These are phyloP conservation scores for Penicillium paneum DNA, from an alignment of 2,329 filamentous ascomycete genomes.

Conservation along the genomic window DNA sequence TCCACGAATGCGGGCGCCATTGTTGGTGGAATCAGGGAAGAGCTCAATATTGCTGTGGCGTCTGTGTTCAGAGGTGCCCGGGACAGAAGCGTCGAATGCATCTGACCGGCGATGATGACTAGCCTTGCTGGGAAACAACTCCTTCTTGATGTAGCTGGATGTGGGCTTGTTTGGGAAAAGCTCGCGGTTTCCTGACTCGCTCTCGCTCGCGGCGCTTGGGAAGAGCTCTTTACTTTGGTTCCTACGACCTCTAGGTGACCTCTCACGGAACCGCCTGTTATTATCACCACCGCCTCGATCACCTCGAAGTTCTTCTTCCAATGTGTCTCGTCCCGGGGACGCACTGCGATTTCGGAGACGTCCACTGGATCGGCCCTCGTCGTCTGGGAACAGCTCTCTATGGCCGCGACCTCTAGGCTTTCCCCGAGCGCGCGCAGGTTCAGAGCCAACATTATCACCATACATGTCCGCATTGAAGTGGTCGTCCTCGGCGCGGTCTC, in stretches of 20 bases:
- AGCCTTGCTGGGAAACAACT: slow-evolving; percentile 57
- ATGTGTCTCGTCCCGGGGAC: slow-evolving; percentile 55
- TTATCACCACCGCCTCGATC: slow-evolving; percentile 38
- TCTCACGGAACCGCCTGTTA: slow-evolving; percentile 42
- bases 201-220: slow-evolving; percentile 35
- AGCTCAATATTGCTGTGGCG: slow-evolving; percentile 37
- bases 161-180: slow-evolving; percentile 46
- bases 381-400: slow-evolving; percentile 41
- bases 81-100: slow-evolving; percentile 48
- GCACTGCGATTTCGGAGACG: slow-evolving; percentile 59
- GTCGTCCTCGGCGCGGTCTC: slow-evolving; percentile 50
- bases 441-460: slow-evolving; percentile 58
- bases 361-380: slow-evolving; percentile 36
- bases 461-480: slow-evolving; percentile 77
- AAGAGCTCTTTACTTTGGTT: slow-evolving; percentile 60
- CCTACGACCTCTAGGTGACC: slow-evolving; percentile 38
- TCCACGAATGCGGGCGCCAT: slow-evolving; percentile 60
- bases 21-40: slow-evolving; percentile 37
- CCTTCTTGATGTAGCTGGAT: slow-evolving; percentile 49
- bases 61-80: slow-evolving; percentile 32
- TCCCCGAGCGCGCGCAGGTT: slow-evolving; percentile 26
- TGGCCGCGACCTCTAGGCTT: slow-evolving; percentile 30
- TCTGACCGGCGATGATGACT: slow-evolving; percentile 49
- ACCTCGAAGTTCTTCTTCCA: slow-evolving; percentile 40
- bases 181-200: slow-evolving; percentile 43